phyloP scores from a whole-genome alignment of 345 rosid genomes.

The Lepidium didymum region DNA sequence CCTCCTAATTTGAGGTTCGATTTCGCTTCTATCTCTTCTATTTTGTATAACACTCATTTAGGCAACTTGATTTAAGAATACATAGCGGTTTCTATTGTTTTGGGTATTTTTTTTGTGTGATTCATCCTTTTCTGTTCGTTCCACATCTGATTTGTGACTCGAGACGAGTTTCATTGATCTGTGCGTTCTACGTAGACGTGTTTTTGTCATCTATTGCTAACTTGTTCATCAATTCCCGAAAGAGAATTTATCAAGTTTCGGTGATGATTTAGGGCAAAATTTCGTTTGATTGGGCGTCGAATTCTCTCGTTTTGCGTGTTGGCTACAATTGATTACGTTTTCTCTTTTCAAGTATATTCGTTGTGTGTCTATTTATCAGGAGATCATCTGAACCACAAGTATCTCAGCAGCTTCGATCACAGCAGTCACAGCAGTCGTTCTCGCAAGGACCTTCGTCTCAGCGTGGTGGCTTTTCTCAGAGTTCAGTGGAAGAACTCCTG shows the following conservation, averaged over 20 bases:
- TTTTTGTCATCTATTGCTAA: background rate
- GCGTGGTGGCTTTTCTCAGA: slow-evolving; percentile 68
- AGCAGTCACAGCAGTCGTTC: slow-evolving; percentile 72
- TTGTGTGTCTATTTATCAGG: slow-evolving; percentile 33
- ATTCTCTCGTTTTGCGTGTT: background rate
- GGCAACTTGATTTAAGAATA: background rate
- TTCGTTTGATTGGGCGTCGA: background rate
- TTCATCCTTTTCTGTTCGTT: background rate
- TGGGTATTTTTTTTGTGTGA: background rate
- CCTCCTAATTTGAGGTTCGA: slow-evolving; percentile 77
- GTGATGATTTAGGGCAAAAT: background rate
- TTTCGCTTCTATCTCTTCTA: background rate
- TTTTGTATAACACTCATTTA: background rate
- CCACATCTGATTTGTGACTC: background rate
- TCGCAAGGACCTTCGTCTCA: slow-evolving; percentile 87
- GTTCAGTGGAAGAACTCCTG: slow-evolving; percentile 50
- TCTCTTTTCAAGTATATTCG: background rate
- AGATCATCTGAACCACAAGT: slow-evolving; percentile 49
- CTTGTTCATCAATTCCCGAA: background rate
- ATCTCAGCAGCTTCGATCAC: slow-evolving; percentile 66
- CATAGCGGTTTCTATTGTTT: background rate
- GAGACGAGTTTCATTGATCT: background rate
- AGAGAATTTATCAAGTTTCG: background rate
- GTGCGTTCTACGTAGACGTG: background rate
- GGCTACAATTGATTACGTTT: background rate